These are phyloP conservation scores for Nemania sp. DNA, from an alignment of 2,329 filamentous ascomycete species.

Conservation along the genomic window DNA sequence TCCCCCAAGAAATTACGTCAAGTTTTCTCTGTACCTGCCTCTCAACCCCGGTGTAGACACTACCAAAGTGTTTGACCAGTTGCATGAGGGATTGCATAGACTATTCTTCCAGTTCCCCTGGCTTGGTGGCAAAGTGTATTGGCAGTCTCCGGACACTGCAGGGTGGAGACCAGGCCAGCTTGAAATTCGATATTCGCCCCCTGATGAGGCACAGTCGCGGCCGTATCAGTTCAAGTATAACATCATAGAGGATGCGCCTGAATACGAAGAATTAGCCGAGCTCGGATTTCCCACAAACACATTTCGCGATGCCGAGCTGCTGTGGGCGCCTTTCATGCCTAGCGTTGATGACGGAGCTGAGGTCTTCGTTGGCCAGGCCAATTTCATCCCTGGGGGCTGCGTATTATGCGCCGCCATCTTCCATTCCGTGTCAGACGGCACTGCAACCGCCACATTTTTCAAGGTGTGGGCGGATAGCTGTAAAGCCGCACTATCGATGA, in stretches of 20 bases:
- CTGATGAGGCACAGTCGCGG: not conserved
- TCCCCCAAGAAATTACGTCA: not conserved
- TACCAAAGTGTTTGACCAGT: not conserved
- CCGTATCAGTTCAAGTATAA: slow-evolving; percentile 8
- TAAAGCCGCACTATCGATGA: not conserved
- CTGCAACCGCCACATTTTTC: not conserved
- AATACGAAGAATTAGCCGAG: slow-evolving; percentile 1
- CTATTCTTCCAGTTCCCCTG: not conserved
- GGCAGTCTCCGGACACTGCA: not conserved
- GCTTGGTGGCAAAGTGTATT: not conserved
- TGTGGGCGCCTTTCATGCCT: slow-evolving; percentile 1
- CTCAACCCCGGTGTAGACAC: not conserved
- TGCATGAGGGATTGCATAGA: not conserved
- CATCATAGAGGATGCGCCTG: not conserved
- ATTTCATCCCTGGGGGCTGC: slow-evolving; percentile 6
- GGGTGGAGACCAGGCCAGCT: slow-evolving; percentile 3
- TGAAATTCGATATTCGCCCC: not conserved
- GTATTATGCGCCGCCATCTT: not conserved
- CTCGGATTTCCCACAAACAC: not conserved
- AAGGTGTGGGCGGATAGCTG: slow-evolving; percentile 1
- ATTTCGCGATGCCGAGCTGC: not conserved
- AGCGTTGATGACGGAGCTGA: not conserved
- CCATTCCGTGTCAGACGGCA: slow-evolving; percentile 1
- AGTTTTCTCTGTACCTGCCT: not conserved
- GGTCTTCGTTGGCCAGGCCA: slow-evolving; percentile 7